These are phyloP conservation scores for Malus sylvestris DNA, from an alignment of 306 rosid species.

Conservation along the genomic window DNA sequence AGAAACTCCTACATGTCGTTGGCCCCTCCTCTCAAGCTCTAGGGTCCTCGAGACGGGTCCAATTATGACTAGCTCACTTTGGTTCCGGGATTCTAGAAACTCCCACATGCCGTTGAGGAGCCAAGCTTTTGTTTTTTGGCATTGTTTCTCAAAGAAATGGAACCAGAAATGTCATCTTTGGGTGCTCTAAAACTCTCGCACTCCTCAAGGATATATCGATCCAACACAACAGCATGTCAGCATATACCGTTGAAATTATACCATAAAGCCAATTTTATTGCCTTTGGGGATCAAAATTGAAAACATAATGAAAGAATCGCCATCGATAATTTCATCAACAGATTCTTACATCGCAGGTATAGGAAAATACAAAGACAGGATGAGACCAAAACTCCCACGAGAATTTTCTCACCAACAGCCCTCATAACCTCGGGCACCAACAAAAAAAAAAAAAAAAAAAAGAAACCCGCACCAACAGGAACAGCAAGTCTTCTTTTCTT, in stretches of 20 bases:
- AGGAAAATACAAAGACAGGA: conserved; percentile 3
- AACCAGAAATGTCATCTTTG: background rate
- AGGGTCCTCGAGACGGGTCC: no score
- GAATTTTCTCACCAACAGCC: conserved; percentile 44
- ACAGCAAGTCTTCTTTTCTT: conserved; percentile 19
- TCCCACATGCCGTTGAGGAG: no score
- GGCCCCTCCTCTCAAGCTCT: no score
- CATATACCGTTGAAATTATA: background rate
- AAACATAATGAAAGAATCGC: conserved; percentile 22
- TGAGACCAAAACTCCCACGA: conserved; percentile 25
- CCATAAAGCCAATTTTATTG: background rate
- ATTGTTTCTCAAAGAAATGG: background rate
- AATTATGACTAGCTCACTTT: no score
- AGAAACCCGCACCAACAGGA: background rate
- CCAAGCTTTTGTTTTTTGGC: no score
- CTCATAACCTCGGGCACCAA: conserved; percentile 38
- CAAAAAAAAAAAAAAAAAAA: conserved; percentile 9
- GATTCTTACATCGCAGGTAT: conserved; percentile 2
- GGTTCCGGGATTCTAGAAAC: no score
- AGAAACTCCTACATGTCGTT: no score
- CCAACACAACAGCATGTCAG: background rate
- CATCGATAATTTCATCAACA: conserved; percentile 12
- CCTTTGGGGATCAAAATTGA: conserved; percentile 13
- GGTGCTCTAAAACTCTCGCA: background rate
- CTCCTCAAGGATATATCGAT: no score